Evolutionary conservation across 805 yeast species (phyloP).

Genomic region (Vanderwaltozyma yarrowii): DNA sequence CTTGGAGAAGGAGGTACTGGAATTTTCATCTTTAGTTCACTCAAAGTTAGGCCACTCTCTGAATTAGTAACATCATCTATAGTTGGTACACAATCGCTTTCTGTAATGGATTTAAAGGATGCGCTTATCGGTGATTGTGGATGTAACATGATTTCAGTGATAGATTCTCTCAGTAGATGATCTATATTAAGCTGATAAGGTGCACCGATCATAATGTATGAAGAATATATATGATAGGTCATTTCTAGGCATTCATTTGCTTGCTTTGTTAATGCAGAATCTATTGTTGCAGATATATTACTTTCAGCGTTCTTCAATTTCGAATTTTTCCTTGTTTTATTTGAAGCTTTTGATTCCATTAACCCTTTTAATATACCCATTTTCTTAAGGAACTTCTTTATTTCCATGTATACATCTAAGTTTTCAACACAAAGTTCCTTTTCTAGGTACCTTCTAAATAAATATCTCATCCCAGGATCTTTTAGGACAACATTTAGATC

Average conservation of each 20-base stretch:
- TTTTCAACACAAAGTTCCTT: constrained; percentile 65
- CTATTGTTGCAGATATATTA: constrained; percentile 26
- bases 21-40: no score
- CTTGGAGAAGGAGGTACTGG: no score
- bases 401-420: constrained; percentile 56
- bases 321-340: constrained; percentile 5
- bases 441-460: constrained; percentile 57
- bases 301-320: constrained; percentile 9
- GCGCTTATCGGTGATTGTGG: constrained; percentile 29
- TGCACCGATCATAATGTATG: constrained; percentile 55
- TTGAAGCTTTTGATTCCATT: constrained; percentile 17
- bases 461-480: constrained; percentile 68
- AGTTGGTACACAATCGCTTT: no score
- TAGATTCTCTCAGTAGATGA: constrained; percentile 37
- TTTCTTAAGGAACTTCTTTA: constrained; percentile 42
- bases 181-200: constrained; percentile 65
- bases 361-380: constrained; percentile 36
- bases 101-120: not conserved
- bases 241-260: constrained; percentile 48
- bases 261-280: constrained; percentile 33
- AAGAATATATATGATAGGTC: constrained; percentile 54
- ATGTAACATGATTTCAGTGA: constrained; percentile 32
- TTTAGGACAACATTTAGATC: constrained; percentile 35
- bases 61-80: no score
- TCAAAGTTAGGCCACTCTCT: no score